Conservation (phyloP, 2,329 filamentous ascomycete species). For the Calonectria crousiana region DNA sequence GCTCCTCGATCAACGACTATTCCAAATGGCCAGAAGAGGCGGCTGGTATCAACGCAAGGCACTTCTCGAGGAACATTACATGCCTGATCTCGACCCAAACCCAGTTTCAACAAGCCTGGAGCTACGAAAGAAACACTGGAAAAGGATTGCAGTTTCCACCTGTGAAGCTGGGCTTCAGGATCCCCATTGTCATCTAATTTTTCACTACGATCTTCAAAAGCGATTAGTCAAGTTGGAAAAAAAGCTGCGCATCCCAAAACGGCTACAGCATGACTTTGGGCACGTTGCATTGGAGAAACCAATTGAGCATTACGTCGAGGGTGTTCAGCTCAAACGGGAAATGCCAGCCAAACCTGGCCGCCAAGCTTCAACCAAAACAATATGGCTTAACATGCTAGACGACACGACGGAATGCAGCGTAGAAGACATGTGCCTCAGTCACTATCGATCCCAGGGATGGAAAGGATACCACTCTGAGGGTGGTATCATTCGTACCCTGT, state of each 20-base stretch:
- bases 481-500: constrained; percentile 90
- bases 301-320: constrained; percentile 79
- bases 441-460: constrained; percentile 87
- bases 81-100: constrained; percentile 72
- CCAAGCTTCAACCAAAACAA: constrained; percentile 74
- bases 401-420: constrained; percentile 83
- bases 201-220: constrained; percentile 95
- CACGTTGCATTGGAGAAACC: constrained; percentile 85
- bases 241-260: constrained; percentile 82
- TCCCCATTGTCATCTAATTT: constrained; percentile 88
- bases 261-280: constrained; percentile 92
- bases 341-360: constrained; percentile 56
- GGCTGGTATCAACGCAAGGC: constrained; percentile 97
- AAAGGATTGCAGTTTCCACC: constrained; percentile 78
- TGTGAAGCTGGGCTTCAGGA: constrained; percentile 92
- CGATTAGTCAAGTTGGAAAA: constrained; percentile 92
- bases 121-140: constrained; percentile 85
- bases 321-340: constrained; percentile 79
- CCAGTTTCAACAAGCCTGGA: constrained; percentile 53
- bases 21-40: constrained; percentile 86
- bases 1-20: constrained; percentile 83
- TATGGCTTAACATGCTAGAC: constrained; percentile 86
- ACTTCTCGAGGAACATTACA: constrained; percentile 94
- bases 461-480: constrained; percentile 96
- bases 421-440: constrained; percentile 92